Base-by-base conservation (phyloP, 306 rosid genomes). In the Mimosa bimucronata region DNA sequence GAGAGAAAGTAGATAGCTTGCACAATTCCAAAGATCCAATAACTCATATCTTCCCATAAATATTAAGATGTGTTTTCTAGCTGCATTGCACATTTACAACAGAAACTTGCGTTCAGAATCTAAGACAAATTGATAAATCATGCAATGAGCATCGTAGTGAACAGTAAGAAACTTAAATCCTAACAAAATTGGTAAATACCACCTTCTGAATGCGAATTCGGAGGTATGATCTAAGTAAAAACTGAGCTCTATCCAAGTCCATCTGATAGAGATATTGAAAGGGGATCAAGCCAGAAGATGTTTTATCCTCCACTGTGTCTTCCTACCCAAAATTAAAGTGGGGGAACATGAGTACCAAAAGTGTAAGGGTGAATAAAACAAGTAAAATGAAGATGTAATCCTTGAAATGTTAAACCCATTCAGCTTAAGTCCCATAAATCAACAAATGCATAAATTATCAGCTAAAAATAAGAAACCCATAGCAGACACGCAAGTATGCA, bases 151-250 rank as follows among this genome's bases (percentile, higher is more conserved):
- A 48, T 48, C 10, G 3, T 28, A 46, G 34, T 10, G 29, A 29
- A 29, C 8, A 28, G 41, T 28, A 13, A 16, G 14, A 14, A 40
- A 21, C 29, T 15, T 9, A 29, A 23, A 31, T 29, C 44, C 29
- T 71, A 50, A 5, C 57, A 8, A 45, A 66, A 80, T 45, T 28
- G 67, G 6, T 9, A 46, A 82, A 52, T 23, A 48, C n/a, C n/a
- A n/a, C 99, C 98, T 92, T 95, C 85, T 90, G 96, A 29, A 95
- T 86, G 58, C 99, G 96, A 85, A 89, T 84, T 45, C 99, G 86
- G 71, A 91, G 90, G 75, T 95, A 92, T 6, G 99, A 95, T 87
- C 97, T 87, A 38, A 95, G 83, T 50, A 95, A 77, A 84, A 93
- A 95, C 62, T 89, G 92, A 25, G 96, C 83, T 86, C 97, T 88